Evolutionary conservation across 1,139 yeast genomes (phyloP).

Genomic region (Suhomyces panamericanus): DNA sequence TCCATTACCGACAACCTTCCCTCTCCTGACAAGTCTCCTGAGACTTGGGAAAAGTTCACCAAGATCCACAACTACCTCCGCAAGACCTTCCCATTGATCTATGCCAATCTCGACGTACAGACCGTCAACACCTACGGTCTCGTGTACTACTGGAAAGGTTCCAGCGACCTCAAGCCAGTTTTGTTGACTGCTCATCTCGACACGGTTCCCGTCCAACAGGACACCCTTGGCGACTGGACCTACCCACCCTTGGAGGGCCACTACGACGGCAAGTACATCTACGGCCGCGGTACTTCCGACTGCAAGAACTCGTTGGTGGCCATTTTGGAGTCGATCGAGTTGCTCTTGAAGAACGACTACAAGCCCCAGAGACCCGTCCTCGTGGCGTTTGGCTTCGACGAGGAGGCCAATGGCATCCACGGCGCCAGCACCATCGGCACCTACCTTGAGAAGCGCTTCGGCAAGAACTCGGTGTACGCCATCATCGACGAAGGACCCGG

Average conservation of each 20-base stretch:
- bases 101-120: conserved; percentile 48
- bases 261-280: conserved; percentile 47
- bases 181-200: conserved; percentile 79
- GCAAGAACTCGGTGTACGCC: conserved; percentile 54
- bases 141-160: conserved; percentile 67
- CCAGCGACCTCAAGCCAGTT: conserved; percentile 58
- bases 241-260: conserved; percentile 70
- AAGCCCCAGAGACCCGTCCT: conserved; percentile 56
- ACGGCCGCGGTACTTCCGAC: conserved; percentile 70
- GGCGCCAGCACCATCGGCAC: conserved; percentile 54
- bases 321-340: conserved; percentile 59
- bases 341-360: conserved; percentile 43
- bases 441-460: conserved; percentile 50
- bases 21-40: conserved; percentile 35
- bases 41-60: conserved; percentile 44
- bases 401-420: conserved; percentile 61
- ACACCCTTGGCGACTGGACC: conserved; percentile 59
- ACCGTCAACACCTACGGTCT: conserved; percentile 67
- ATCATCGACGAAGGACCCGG: conserved; percentile 66
- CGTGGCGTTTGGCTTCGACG: conserved; percentile 70
- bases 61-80: conserved; percentile 50
- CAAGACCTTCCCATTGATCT: conserved; percentile 59
- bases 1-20: conserved; percentile 49
- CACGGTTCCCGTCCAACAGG: conserved; percentile 75
- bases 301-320: conserved; percentile 61